These are phyloP conservation scores for Chimonanthus praecox DNA, from an alignment of 164 flowering plant species.

Conservation along the genomic window DNA sequence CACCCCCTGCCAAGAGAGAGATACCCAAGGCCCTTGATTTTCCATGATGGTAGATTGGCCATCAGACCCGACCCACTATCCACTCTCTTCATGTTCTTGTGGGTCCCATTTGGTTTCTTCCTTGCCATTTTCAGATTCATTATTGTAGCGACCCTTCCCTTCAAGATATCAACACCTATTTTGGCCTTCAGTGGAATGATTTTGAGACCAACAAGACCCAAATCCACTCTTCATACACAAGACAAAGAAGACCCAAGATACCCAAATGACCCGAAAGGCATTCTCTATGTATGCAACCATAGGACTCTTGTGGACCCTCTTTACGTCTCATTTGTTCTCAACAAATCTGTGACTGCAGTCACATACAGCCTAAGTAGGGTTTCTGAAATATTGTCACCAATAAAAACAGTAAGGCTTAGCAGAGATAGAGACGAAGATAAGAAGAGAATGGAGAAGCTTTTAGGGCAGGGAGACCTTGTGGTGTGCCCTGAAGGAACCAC, in stretches of 20 bases:
- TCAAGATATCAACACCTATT: constrained; percentile 12
- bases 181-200: constrained; percentile 21
- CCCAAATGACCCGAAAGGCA: constrained; percentile 11
- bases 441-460: constrained; percentile 19
- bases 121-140: constrained; percentile 24
- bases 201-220: neutral
- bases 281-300: constrained; percentile 61
- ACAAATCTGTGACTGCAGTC: constrained; percentile 20
- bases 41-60: constrained; percentile 70
- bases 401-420: constrained; percentile 26
- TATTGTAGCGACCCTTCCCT: constrained; percentile 24
- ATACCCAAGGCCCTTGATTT: constrained; percentile 49
- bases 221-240: neutral
- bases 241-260: neutral
- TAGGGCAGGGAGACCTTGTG: constrained; percentile 31
- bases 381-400: constrained; percentile 29
- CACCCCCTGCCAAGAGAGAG: constrained; percentile 32
- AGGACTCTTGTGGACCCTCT: constrained; percentile 48
- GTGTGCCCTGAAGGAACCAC: constrained; percentile 48
- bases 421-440: constrained; percentile 28
- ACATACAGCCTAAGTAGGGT: constrained; percentile 27
- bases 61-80: constrained; percentile 38
- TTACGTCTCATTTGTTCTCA: constrained; percentile 12
- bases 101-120: constrained; percentile 50
- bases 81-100: constrained; percentile 41